phyloP scores from a whole-genome alignment of 352 stramenopile species.

The Globisporangium yorkense region DNA sequence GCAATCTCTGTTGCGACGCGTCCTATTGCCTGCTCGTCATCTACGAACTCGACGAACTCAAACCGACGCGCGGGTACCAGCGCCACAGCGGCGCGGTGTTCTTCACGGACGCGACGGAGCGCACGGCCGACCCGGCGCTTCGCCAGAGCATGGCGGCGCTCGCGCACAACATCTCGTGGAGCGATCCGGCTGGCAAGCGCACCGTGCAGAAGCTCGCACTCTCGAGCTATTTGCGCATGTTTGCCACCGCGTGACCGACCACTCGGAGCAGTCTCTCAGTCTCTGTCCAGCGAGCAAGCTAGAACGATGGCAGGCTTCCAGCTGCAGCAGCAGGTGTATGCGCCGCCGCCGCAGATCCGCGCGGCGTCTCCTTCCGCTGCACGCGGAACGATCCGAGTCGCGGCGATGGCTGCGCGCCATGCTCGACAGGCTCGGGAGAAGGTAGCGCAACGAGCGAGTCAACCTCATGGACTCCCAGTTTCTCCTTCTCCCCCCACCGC shows the following conservation, averaged over 20 bases:
- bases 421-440: slow-evolving; percentile 33
- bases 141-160: slow-evolving; percentile 58
- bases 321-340: neutral
- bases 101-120: slow-evolving; percentile 45
- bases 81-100: slow-evolving; percentile 56
- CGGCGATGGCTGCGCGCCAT: slow-evolving; percentile 45
- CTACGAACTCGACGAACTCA: slow-evolving; percentile 60
- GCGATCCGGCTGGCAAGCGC: slow-evolving; percentile 57
- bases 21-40: slow-evolving; percentile 46
- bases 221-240: slow-evolving; percentile 53
- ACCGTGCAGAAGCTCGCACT: slow-evolving; percentile 62
- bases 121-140: slow-evolving; percentile 27
- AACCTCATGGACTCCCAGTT: neutral
- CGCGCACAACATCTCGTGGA: slow-evolving; percentile 72
- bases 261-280: too few relatives aligned
- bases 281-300: slow-evolving; percentile 12
- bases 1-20: slow-evolving; percentile 52
- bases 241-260: slow-evolving; percentile 11
- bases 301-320: slow-evolving; percentile 6
- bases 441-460: neutral
- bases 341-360: neutral
- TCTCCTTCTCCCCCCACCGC: neutral
- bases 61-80: slow-evolving; percentile 24
- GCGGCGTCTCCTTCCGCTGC: slow-evolving; percentile 11
- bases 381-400: slow-evolving; percentile 29